These are phyloP conservation scores for Zizania latifolia DNA, from an alignment of 176 grass and related monocot species.

Conservation along the genomic window DNA sequence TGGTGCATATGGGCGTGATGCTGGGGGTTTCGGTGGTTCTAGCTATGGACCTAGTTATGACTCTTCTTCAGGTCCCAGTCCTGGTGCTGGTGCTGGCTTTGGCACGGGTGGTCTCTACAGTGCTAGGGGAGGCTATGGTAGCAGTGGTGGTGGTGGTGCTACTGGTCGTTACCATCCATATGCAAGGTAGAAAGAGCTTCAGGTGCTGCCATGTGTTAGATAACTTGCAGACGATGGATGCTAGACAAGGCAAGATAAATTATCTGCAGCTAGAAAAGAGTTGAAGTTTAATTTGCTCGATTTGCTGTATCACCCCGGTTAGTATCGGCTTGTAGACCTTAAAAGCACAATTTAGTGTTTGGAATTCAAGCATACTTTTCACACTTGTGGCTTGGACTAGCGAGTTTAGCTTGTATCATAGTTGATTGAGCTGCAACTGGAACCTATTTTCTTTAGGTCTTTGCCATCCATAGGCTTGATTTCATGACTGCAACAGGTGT, in stretches of 20 bases:
- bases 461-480: neutral
- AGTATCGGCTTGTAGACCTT: slow-evolving; percentile 28
- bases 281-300: slow-evolving; percentile 14
- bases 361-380: slow-evolving; percentile 14
- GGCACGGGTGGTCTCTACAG: slow-evolving; percentile 46
- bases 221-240: slow-evolving; percentile 21
- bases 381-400: neutral
- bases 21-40: slow-evolving; percentile 44
- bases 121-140: slow-evolving; percentile 64
- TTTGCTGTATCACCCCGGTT: slow-evolving; percentile 22
- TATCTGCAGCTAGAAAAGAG: slow-evolving; percentile 24
- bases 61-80: slow-evolving; percentile 38
- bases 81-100: slow-evolving; percentile 42
- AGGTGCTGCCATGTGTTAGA: slow-evolving; percentile 19
- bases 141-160: slow-evolving; percentile 37
- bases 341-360: slow-evolving; percentile 28
- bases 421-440: neutral
- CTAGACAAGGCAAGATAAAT: slow-evolving; percentile 12
- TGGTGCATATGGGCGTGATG: slow-evolving; percentile 54
- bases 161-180: slow-evolving; percentile 81
- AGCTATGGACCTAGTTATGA: slow-evolving; percentile 63
- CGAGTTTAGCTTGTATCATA: neutral
- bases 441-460: neutral
- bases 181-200: slow-evolving; percentile 54
- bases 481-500: neutral